A percentile compares a stretch with the other conserved stretches of the same genome.
Evolutionary conservation across 2,329 filamentous ascomycete species (phyloP).

Genomic region (Dendryphion nanum): DNA sequence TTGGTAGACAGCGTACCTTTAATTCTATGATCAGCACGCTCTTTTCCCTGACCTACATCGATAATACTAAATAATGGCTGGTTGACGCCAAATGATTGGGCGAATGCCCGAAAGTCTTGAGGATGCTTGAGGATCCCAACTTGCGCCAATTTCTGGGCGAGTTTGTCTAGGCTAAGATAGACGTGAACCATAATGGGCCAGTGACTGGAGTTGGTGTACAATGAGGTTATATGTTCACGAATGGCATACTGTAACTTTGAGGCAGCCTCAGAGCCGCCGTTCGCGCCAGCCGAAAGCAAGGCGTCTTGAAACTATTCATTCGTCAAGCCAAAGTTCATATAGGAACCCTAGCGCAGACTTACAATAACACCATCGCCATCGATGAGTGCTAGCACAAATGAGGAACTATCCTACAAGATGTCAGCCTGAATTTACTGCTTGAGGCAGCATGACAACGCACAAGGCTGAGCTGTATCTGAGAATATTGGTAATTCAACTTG

Average conservation of each 20-base stretch:
- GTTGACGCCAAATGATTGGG: slow-evolving; percentile 44
- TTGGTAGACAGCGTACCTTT: slow-evolving; percentile 28
- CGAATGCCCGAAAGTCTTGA: slow-evolving; percentile 43
- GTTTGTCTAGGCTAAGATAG: slow-evolving; percentile 48
- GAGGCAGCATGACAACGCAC: not conserved
- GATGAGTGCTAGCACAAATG: slow-evolving; percentile 48
- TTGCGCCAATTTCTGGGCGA: slow-evolving; percentile 42
- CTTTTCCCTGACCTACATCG: slow-evolving; percentile 48
- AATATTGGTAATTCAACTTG: slow-evolving; percentile 2
- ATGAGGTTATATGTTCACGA: slow-evolving; percentile 40
- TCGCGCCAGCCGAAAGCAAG: slow-evolving; percentile 40
- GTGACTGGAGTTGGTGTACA: slow-evolving; percentile 41
- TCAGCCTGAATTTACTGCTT: slow-evolving; percentile 22
- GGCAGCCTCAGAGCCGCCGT: slow-evolving; percentile 49
- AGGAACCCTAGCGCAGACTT: slow-evolving; percentile 18
- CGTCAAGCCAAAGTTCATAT: too few relatives aligned
- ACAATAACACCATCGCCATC: slow-evolving; percentile 52
- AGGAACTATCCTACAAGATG: slow-evolving; percentile 31
- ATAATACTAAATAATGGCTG: slow-evolving; percentile 49
- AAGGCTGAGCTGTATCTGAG: not conserved
- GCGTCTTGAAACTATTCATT: slow-evolving; percentile 45
- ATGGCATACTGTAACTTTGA: slow-evolving; percentile 43
- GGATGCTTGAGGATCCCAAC: slow-evolving; percentile 41
- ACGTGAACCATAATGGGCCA: slow-evolving; percentile 49
- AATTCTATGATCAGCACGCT: slow-evolving; percentile 49